Base-by-base conservation (phyloP, 2,329 filamentous ascomycete species). In the Alternaria triticina region DNA sequence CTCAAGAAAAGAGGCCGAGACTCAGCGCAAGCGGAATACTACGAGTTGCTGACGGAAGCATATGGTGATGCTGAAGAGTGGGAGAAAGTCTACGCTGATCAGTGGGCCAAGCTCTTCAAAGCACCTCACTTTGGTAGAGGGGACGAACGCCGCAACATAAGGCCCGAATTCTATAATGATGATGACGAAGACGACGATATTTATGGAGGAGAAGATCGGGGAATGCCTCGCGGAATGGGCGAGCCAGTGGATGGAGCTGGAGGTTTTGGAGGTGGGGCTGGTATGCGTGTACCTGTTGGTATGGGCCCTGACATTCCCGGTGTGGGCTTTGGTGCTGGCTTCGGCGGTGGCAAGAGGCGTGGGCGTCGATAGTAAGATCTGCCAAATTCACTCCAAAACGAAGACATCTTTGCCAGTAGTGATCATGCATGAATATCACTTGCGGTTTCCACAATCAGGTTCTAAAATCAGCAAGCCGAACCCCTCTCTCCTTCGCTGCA, bases 341-440 rank as follows among this genome's bases (percentile, higher is more conserved):
- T 40, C 36, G 36, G 36, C 36, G n/a, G 36, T 3, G 36, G 4
- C n/a, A 40, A 2, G 36, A 40, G 36, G 36, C 36, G n/a, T 5
- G 43, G 43, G 20, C 43, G 43, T 45, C 17, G 43, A 45, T 22
- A 45, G 17, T 1, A 45, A 2, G 43, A 7, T 45, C 17, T 45
- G 43, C 17, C 0, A 1, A 0, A 6, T 20, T 12, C 10, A 13
- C 3, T 3, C 2, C 43, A 2, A 0, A 13, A n/a, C 0, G 22
- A 44, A 8, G 10, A 0, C 43, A 22, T 6, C 3, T 40, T 40
- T 40, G 0, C 30, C 1, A 40, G 33, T 40, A 36, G 33, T 3
- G 1, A 28, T 30, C 28, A 30, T 30, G 28, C 28, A 30, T 30
- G 11, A 5, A 30, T 30, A 30, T 12, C 11, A 12, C 28, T 30